phyloP scores from a whole-genome alignment of 2,329 filamentous ascomycete species.

The Aspergillus aculeatus region DNA sequence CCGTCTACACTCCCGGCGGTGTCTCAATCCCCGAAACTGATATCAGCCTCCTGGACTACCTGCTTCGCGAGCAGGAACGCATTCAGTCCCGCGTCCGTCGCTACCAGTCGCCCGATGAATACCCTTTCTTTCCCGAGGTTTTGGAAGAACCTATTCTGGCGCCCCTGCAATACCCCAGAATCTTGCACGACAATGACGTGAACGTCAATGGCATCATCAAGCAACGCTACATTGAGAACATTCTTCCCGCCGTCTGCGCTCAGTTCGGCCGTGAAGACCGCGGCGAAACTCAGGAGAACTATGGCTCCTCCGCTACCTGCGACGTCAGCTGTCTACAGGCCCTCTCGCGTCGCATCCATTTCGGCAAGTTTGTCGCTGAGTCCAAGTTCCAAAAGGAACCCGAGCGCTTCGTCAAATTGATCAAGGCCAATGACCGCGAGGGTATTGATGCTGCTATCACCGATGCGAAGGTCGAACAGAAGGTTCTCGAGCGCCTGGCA shows the following conservation, averaged over 20 bases:
- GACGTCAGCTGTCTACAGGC: conserved; percentile 91
- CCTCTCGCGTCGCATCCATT: conserved; percentile 86
- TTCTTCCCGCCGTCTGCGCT: conserved; percentile 81
- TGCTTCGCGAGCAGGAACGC: conserved; percentile 83
- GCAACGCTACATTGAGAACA: conserved; percentile 74
- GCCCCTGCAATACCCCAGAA: conserved; percentile 80
- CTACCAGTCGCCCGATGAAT: conserved; percentile 94
- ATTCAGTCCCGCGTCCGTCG: conserved; percentile 90
- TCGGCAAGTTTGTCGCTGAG: conserved; percentile 98
- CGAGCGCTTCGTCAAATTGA: conserved; percentile 76
- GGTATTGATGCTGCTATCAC: conserved; percentile 91
- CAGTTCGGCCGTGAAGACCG: conserved; percentile 72
- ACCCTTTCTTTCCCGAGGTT: conserved; percentile 88
- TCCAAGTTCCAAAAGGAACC: conserved; percentile 85
- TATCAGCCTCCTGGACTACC: conserved; percentile 90
- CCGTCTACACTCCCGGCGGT: conserved; percentile 77
- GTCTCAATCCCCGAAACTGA: conserved; percentile 70
- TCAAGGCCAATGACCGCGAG: conserved; percentile 73
- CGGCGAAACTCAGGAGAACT: conserved; percentile 87
- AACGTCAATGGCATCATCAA: conserved; percentile 89
- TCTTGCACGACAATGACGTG: conserved; percentile 84
- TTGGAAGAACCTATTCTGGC: conserved; percentile 80
- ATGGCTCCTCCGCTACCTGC: conserved; percentile 85
- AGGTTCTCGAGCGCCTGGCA: conserved; percentile 81
- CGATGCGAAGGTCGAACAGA: conserved; percentile 81